Evolutionary conservation across 345 rosid genomes (phyloP), one percentile per base, ranked within the genome.

Genomic region (Eucalyptus pauciflora): DNA sequence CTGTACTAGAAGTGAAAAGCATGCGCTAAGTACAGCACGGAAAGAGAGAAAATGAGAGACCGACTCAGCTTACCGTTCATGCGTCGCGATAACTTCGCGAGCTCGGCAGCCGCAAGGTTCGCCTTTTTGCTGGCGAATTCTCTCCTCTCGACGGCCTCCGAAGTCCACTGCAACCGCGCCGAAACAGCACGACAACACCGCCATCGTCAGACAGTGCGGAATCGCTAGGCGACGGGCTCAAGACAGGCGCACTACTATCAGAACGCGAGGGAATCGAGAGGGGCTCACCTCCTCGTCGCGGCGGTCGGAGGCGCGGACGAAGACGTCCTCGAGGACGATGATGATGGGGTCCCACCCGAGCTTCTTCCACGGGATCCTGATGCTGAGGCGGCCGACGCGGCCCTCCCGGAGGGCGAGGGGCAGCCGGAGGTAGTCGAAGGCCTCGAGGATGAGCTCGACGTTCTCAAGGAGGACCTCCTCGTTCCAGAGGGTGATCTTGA

Each of bases 61-160:
- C 0, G 41, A 52, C 29, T 86, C n/a, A 86, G 91, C 97, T 93
- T 90, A 97, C 99, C 97, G 27, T 93, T 93, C 56, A 95, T 96
- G 8, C 96, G 96, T 67, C 94, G 93, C 50, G 98, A 96, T 43
- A 97, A 89, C 89, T 97, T 96, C 6, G 96, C 96, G 86, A 97
- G 95, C 93, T 96, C 99, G 24, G 99, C 99, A 17, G 99, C 95
- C 45, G 97, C 99, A 89, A 97, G 99, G 92, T 96, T 95, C 43
- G 99, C 99, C 92, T 94, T 95, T 89, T 96, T 97, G 60, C 95
- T 98, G 50, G 99, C 98, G 91, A 93, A 96, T 90, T 96, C 98
- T 93, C 99, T 94, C 89, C 89, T 94, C 91, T 96, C 97, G 87
- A 96, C 95, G 20, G 94, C 99, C 91, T 94, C 96, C 91, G 92